These are phyloP conservation scores for Teratosphaeria zuluensis DNA, from an alignment of 2,329 filamentous ascomycete genomes.

Conservation along the genomic window DNA sequence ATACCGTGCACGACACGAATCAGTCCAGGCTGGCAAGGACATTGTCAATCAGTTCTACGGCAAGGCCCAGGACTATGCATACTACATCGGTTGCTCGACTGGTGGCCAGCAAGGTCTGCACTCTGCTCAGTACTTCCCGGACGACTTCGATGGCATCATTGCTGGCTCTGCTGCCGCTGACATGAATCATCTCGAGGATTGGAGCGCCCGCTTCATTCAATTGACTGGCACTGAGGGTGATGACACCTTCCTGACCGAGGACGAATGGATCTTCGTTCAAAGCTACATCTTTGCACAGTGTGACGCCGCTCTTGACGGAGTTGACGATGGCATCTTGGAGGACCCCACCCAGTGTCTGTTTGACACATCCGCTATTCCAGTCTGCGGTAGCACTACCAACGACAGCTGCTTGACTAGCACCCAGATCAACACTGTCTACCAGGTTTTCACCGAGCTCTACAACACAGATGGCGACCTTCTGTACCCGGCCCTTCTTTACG, in stretches of 20 bases:
- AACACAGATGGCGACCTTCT: conserved; percentile 36
- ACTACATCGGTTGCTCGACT: conserved; percentile 41
- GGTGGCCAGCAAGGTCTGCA: conserved; percentile 41
- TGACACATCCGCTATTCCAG: conserved; percentile 23
- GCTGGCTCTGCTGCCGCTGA: conserved; percentile 36
- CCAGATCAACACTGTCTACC: conserved; percentile 36
- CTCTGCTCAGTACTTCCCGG: conserved; percentile 35
- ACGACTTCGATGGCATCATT: conserved; percentile 41
- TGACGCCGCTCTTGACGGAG: conserved; percentile 40
- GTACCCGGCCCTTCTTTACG: conserved; percentile 44
- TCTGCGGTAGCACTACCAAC: conserved; percentile 28
- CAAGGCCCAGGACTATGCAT: conserved; percentile 31
- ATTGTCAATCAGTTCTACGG: conserved; percentile 30
- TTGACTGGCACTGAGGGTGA: conserved; percentile 30
- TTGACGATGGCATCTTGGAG: conserved; percentile 40
- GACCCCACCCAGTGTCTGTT: conserved; percentile 37
- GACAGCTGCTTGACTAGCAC: conserved; percentile 34
- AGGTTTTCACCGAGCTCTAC: conserved; percentile 34
- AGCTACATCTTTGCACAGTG: conserved; percentile 39
- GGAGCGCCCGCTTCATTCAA: conserved; percentile 32
- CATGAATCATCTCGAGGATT: conserved; percentile 35
- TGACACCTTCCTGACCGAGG: conserved; percentile 32
- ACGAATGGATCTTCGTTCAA: conserved; percentile 35
- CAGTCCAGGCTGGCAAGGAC: conserved; percentile 24
- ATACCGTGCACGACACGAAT: conserved; percentile 24